These are phyloP conservation scores for Pichia sp. DNA, from an alignment of 1,139 yeast species.

Conservation along the genomic window DNA sequence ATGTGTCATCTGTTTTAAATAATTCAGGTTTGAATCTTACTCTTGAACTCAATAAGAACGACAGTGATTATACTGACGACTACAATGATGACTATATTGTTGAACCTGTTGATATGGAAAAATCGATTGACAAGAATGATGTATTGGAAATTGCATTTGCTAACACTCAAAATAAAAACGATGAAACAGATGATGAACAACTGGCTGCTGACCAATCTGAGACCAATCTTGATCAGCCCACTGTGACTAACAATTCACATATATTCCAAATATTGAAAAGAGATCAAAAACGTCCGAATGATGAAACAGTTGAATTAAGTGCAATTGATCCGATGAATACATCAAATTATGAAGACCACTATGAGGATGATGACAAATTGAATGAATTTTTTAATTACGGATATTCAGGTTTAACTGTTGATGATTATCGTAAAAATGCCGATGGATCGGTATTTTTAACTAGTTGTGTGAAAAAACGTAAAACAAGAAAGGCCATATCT, in stretches of 20 bases:
- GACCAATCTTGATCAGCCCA: neutral
- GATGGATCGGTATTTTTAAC: constrained; percentile 9
- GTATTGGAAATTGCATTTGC: neutral
- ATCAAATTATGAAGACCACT: constrained; percentile 13
- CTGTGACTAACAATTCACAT: neutral
- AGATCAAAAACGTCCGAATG: constrained; percentile 8
- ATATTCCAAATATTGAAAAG: neutral
- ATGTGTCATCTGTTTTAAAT: neutral
- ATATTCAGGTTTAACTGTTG: constrained; percentile 8
- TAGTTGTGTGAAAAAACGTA: constrained; percentile 13
- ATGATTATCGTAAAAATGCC: constrained; percentile 4
- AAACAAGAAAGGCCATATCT: constrained; percentile 18
- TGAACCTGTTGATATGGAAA: neutral
- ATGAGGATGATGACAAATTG: constrained; percentile 2
- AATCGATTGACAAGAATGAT: neutral
- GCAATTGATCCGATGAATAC: constrained; percentile 11
- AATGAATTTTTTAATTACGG: constrained; percentile 14
- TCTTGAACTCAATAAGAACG: neutral
- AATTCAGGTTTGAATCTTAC: neutral
- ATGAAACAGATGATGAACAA: neutral
- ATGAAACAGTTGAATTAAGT: constrained; percentile 10
- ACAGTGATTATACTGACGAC: neutral
- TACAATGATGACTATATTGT: neutral
- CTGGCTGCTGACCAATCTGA: neutral
- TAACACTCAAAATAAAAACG: neutral